These are phyloP conservation scores for Torulaspora maleeae DNA, from an alignment of 805 yeast genomes.

Conservation along the genomic window DNA sequence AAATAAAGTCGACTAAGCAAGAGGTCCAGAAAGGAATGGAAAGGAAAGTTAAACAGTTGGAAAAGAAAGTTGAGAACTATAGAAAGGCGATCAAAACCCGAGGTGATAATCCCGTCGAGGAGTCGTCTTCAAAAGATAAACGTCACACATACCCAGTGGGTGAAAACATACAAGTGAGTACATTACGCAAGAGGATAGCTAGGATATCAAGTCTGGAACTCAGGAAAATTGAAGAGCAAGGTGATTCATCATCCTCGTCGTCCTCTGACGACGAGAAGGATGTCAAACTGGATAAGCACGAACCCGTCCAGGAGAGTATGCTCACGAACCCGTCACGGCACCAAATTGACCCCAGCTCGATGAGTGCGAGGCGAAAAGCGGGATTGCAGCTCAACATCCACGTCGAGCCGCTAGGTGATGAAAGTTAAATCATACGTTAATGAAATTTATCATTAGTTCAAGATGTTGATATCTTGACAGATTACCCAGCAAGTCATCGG, in stretches of 20 bases:
- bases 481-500: too few species aligned
- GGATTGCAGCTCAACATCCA: constrained; percentile 25
- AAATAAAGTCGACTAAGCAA: constrained; percentile 10
- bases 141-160: constrained; percentile 7
- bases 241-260: constrained; percentile 20
- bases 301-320: neutral
- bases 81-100: constrained; percentile 24
- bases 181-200: constrained; percentile 23
- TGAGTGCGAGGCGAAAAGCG: constrained; percentile 13
- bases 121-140: constrained; percentile 2
- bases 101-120: constrained; percentile 11
- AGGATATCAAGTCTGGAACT: constrained; percentile 26
- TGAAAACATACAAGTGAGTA: constrained; percentile 5
- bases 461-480: neutral
- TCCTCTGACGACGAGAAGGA: constrained; percentile 24
- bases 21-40: constrained; percentile 21
- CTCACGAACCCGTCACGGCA: constrained; percentile 6
- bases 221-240: constrained; percentile 26
- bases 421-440: constrained; percentile 3
- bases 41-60: constrained; percentile 28
- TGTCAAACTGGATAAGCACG: constrained; percentile 5
- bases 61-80: constrained; percentile 30
- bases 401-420: constrained; percentile 14
- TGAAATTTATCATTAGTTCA: neutral
- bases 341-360: neutral